Base-by-base conservation (phyloP, 345 rosid species). In the Populus nigra region DNA sequence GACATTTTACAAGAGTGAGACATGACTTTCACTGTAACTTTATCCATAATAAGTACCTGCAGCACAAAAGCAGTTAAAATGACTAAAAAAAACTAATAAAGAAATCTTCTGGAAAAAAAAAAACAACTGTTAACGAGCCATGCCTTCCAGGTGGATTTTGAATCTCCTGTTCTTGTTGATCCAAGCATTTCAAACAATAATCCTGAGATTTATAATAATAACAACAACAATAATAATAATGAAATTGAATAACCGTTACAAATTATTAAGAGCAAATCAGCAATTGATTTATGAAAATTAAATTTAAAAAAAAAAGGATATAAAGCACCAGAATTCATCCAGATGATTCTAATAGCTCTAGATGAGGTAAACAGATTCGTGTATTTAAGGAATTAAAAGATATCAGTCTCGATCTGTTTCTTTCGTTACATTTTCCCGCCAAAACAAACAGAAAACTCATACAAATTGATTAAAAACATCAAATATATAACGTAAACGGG, bases 1-100 rank as follows among this genome's bases (percentile, higher is more conserved):
- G 94, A 90, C 97, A 94, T 94, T 82, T 91, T 92, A 85, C 98
- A 94, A 7, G 95, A 87, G 73, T 88, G 85, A 53, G 98, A 92
- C 96, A 94, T 89, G 18, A 94, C 98, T 85, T 94, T 94, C 55
- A 94, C 87, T 1, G 96, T 94, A 75, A 94, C 97, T 83, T 88
- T 94, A 73, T 94, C 98, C 97, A 94, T 94, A 76, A 94, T 94
- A 36, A 94, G 89, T 47, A 94, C 91, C 98, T 94, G 88, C 57
- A 61, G 61, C 76, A 31, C 65, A 67, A 15, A 15, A 79, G 50
- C 16, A 25, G 53, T 17, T 39, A 72, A 43, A 4, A 45, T 27
- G n/a, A 53, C 3, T 22, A 1, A 25, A 57, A 11, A 77, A 29
- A 61, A 23, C 38, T 29, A 16, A 35, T 29, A 38, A 35, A 53